Base-by-base conservation (phyloP, 768 basidiomycete genomes). In the Botryobasidium botryosum region DNA sequence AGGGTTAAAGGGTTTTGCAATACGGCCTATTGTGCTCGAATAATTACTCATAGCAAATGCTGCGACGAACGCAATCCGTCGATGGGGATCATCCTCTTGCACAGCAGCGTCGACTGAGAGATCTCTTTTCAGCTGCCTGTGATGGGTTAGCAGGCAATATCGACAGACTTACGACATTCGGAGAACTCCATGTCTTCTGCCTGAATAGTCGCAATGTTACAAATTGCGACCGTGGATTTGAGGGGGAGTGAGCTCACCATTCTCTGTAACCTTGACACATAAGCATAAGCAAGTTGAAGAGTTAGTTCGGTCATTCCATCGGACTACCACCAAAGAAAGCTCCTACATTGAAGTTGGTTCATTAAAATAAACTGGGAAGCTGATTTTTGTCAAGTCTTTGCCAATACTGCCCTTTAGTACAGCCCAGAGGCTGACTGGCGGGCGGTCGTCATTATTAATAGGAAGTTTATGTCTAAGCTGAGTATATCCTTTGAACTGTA, bases 11-110 rank as follows among this genome's bases (percentile, higher is more conserved):
- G 90, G 91, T 61, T 96, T 94, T 10, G 91, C 91, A 51, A 97
- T 94, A 29, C 91, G 73, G 3, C 92, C 91, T 52, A 92, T 85
- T 2, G 91, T 97, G 20, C 84, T 87, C 1, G 85, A 87, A 61
- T 97, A 97, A 63, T 96, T 96, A 24, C 84, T 85, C 87, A 94
- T 94, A 2, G 90, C 91, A 59, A 97, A 97, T 1, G 88, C 91
- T 17, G 83, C 87, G 13, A 97, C 87, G 55, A 77, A 97, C 2
- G 88, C 90, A 41, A 94, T 74, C 3, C 91, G 74, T 44, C 75
- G 73, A 36, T 82, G 70, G 1, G 86, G 75, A 55, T 94, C 84
- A 21, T 57, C 57, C 56, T 91, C 83, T 35, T 65, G 67, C 6
- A 74, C 75, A 21, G 91, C 91, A 5, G 82, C 78, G 53, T 94